phyloP scores from a whole-genome alignment of 2,329 filamentous ascomycete species.

The Fusarium tupiense region DNA sequence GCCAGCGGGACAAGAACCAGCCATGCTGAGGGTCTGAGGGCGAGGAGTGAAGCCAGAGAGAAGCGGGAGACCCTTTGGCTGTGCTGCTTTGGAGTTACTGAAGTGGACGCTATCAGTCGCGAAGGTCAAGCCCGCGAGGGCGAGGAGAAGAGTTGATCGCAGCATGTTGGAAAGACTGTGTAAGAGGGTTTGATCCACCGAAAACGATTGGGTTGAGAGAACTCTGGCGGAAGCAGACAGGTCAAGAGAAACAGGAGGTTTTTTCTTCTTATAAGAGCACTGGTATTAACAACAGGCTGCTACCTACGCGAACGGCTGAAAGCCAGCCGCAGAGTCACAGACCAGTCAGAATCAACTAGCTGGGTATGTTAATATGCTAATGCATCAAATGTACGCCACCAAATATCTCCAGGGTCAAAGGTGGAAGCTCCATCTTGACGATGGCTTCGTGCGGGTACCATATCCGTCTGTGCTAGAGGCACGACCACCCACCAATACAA shows the following conservation, averaged over 20 bases:
- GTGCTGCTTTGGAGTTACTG: conserved; percentile 19
- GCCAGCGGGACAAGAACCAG: conserved; percentile 33
- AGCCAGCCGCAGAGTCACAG: conserved; percentile 11
- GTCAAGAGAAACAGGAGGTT: neutral
- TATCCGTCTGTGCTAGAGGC: conserved; percentile 15
- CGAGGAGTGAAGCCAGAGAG: conserved; percentile 35
- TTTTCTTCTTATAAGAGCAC: conserved; percentile 29
- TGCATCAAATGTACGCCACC: conserved; percentile 30
- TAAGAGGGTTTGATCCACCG: neutral
- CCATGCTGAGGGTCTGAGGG: conserved; percentile 29
- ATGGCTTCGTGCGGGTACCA: conserved; percentile 36
- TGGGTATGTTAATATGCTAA: conserved; percentile 9
- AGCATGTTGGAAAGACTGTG: conserved; percentile 31
- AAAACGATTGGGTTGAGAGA: neutral
- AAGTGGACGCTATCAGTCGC: conserved; percentile 33
- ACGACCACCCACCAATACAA: conserved; percentile 13
- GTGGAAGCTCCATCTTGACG: conserved; percentile 20
- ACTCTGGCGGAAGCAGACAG: neutral
- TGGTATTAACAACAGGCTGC: neutral
- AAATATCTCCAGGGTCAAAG: conserved; percentile 26
- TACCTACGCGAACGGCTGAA: conserved; percentile 10
- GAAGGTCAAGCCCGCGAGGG: conserved; percentile 36
- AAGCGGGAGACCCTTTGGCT: conserved; percentile 27
- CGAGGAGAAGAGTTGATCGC: conserved; percentile 41
- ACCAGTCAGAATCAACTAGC: conserved; percentile 19